These are phyloP conservation scores for Cenchrus purpureus DNA, from an alignment of 176 grass and related monocot species.

Conservation along the genomic window DNA sequence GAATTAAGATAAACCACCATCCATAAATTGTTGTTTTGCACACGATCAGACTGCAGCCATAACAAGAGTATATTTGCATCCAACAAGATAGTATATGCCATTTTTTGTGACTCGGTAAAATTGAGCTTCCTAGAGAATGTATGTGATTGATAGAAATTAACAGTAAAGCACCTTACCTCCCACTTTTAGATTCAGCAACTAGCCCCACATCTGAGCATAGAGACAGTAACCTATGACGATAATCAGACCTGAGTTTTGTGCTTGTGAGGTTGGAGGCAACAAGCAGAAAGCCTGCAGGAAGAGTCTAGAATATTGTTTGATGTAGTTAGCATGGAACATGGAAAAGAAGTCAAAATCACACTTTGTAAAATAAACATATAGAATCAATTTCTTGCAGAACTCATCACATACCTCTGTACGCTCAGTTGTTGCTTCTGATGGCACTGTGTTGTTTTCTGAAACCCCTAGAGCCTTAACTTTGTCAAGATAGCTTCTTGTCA, in stretches of 20 bases:
- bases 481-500: constrained; percentile 99
- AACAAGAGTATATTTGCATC: constrained; percentile 10
- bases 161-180: constrained; percentile 59
- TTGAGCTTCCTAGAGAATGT: constrained; percentile 26
- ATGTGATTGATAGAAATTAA: constrained; percentile 36
- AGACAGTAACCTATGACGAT: constrained; percentile 90
- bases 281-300: constrained; percentile 94
- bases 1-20: neutral
- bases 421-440: constrained; percentile 83
- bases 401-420: constrained; percentile 69
- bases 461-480: constrained; percentile 85
- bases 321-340: constrained; percentile 61
- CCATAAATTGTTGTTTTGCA: neutral
- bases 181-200: constrained; percentile 94
- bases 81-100: constrained; percentile 13
- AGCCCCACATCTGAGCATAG: constrained; percentile 99
- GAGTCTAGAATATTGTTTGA: constrained; percentile 79
- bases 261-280: constrained; percentile 88
- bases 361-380: constrained; percentile 26
- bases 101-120: constrained; percentile 12
- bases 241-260: constrained; percentile 90
- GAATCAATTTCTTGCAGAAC: constrained; percentile 34
- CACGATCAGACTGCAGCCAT: neutral
- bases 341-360: constrained; percentile 37
- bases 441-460: constrained; percentile 69